phyloP scores from a whole-genome alignment of 192 early-diverging fungal genomes.

The Jimgerdemannia lactiflua region DNA sequence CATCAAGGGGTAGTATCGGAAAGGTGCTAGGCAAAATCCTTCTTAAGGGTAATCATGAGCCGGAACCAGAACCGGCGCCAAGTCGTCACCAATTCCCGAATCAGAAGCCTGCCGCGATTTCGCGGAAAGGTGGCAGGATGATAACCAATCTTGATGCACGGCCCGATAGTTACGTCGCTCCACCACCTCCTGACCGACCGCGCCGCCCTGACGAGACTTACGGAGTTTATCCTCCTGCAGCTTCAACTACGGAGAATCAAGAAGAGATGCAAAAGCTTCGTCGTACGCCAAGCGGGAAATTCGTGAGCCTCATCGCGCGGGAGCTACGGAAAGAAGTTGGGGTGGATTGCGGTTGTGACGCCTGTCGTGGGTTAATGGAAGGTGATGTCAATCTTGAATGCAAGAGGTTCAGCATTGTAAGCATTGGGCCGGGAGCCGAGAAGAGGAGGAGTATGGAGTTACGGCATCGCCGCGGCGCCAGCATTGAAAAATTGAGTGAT shows the following conservation, averaged over 20 bases:
- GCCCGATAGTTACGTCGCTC: not conserved
- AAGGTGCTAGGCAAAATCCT: not conserved
- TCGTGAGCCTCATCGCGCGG: slow-evolving; percentile 26
- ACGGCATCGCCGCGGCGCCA: slow-evolving; percentile 22
- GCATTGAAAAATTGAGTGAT: slow-evolving; percentile 11
- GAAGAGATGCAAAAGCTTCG: not conserved
- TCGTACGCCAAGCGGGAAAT: slow-evolving; percentile 7
- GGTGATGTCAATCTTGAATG: slow-evolving; percentile 5
- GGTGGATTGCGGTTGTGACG: slow-evolving; percentile 19
- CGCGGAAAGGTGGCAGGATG: not conserved
- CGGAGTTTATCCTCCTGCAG: not conserved
- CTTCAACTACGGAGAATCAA: not conserved
- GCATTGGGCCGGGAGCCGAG: slow-evolving; percentile 4
- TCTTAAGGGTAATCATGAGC: not conserved
- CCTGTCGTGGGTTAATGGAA: slow-evolving; percentile 8
- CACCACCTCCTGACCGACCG: not conserved
- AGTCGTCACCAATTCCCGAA: not conserved
- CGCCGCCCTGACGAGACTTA: not conserved
- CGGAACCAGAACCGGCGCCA: not conserved
- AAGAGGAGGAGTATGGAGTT: slow-evolving; percentile 19
- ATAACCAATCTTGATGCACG: not conserved
- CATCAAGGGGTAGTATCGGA: not conserved
- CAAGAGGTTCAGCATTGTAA: slow-evolving; percentile 14
- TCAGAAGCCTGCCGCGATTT: not conserved
- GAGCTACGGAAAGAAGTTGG: slow-evolving; percentile 12